phyloP scores from a whole-genome alignment of 805 yeast genomes.

The Maudiozyma turicensis region DNA sequence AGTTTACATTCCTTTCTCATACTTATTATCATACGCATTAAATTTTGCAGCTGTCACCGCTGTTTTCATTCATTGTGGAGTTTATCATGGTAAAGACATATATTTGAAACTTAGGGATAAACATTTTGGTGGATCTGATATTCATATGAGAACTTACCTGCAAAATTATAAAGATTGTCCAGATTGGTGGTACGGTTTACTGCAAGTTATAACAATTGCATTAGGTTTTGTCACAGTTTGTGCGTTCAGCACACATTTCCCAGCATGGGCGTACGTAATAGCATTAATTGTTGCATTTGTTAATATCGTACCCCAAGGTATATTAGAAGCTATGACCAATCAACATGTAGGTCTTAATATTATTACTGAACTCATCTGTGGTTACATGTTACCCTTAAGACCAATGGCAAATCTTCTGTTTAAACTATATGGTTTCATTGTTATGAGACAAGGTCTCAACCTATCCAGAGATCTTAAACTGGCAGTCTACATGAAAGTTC shows the following conservation, averaged over 20 bases:
- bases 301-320: slow-evolving; percentile 48
- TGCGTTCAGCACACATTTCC: slow-evolving; percentile 41
- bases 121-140: slow-evolving; percentile 36
- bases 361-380: slow-evolving; percentile 49
- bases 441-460: slow-evolving; percentile 45
- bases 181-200: slow-evolving; percentile 52
- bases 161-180: slow-evolving; percentile 57
- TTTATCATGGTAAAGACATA: slow-evolving; percentile 51
- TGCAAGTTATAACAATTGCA: slow-evolving; percentile 22
- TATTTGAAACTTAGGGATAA: slow-evolving; percentile 32
- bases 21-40: slow-evolving; percentile 45
- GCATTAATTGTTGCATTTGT: slow-evolving; percentile 43
- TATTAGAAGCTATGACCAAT: slow-evolving; percentile 50
- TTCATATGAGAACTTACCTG: slow-evolving; percentile 43
- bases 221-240: slow-evolving; percentile 28
- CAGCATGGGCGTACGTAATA: slow-evolving; percentile 55
- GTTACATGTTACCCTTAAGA: slow-evolving; percentile 46
- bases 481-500: slow-evolving; percentile 49
- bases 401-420: slow-evolving; percentile 48
- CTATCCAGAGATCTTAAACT: slow-evolving; percentile 43
- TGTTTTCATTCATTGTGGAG: slow-evolving; percentile 45
- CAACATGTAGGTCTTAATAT: slow-evolving; percentile 47
- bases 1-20: slow-evolving; percentile 48
- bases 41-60: slow-evolving; percentile 57
- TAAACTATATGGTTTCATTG: slow-evolving; percentile 45